Percentiles rank a stretch among this genome's conserved stretches.
These are phyloP conservation scores for Capsicum baccatum DNA, from an alignment of 257 asterid species.

Conservation along the genomic window DNA sequence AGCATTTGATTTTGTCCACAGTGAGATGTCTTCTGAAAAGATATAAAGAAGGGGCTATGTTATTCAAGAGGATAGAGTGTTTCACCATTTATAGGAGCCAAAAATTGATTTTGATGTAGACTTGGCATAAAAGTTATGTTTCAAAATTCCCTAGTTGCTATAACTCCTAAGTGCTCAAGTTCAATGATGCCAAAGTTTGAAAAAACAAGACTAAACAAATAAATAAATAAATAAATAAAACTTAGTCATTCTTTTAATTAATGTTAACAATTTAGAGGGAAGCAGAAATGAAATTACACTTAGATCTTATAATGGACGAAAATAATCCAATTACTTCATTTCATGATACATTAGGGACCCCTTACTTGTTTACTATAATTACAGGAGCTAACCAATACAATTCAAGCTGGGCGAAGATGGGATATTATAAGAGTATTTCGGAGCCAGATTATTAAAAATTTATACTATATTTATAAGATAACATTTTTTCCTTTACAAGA, in stretches of 20 bases:
- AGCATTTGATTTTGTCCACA: background rate
- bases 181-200: conserved; percentile 15
- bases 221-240: background rate
- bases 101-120: conserved; percentile 22
- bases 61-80: background rate
- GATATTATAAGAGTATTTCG: too few relatives aligned
- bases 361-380: too few relatives aligned
- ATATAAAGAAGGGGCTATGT: conserved; percentile 13
- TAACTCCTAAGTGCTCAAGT: background rate
- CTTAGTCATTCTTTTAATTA: background rate
- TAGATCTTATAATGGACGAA: background rate
- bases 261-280: background rate
- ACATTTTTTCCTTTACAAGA: background rate
- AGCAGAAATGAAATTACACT: background rate
- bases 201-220: background rate
- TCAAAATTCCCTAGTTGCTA: conserved; percentile 18
- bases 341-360: too few relatives aligned
- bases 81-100: conserved; percentile 15
- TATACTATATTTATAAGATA: too few relatives aligned
- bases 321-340: background rate
- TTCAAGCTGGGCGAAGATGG: too few relatives aligned
- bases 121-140: conserved; percentile 13
- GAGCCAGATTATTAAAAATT: too few relatives aligned
- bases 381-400: too few relatives aligned
- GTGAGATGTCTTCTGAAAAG: background rate